phyloP scores from a whole-genome alignment of 306 rosid species.

The Oxytropis ochrocephala region DNA sequence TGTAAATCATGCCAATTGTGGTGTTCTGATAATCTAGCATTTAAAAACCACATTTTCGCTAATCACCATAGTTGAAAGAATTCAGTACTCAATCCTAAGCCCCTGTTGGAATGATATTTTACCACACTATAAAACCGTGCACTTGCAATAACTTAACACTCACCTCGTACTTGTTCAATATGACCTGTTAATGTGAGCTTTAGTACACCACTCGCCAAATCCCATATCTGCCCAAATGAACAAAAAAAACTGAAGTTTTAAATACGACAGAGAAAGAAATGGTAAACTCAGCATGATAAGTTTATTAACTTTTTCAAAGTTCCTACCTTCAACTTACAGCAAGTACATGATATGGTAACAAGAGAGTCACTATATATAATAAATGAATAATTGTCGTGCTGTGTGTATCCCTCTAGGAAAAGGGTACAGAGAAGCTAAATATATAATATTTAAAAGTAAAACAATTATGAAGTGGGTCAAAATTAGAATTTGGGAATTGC shows the following conservation, averaged over 20 bases:
- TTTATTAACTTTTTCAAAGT: slow-evolving; percentile 1
- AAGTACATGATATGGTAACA: background rate
- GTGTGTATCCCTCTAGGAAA: background rate
- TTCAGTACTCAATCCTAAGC: no score
- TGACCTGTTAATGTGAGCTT: slow-evolving; percentile 95
- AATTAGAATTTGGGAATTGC: background rate
- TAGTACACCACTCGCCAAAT: slow-evolving; percentile 77
- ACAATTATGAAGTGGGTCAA: background rate
- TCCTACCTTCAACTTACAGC: background rate
- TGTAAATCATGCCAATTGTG: no score
- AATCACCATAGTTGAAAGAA: no score
- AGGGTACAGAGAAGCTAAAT: background rate
- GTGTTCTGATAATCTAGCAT: no score
- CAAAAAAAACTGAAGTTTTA: slow-evolving; percentile 1
- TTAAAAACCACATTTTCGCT: no score
- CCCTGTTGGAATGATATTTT: no score
- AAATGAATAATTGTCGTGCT: background rate
- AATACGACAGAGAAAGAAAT: background rate
- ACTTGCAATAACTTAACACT: no score
- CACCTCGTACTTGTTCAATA: slow-evolving; percentile 93
- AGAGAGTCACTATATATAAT: background rate
- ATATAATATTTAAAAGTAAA: background rate
- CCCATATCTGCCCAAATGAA: slow-evolving; percentile 81
- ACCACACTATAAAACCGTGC: no score
- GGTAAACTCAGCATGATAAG: background rate